Conservation (phyloP, 805 yeast genomes). For the Blastobotrys mokoenaii region DNA sequence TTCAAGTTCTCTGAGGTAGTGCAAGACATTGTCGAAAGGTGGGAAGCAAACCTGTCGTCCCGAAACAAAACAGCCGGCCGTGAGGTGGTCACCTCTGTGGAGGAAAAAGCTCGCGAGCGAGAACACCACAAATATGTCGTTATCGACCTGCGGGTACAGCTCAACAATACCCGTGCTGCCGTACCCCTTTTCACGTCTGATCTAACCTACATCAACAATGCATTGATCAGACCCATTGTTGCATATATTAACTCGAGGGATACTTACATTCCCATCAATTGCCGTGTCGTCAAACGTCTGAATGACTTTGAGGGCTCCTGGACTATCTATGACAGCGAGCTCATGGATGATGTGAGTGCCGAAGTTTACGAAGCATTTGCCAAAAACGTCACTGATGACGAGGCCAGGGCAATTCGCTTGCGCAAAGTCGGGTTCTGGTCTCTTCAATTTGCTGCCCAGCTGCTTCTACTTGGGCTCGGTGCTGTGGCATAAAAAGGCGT, state of each 20-base stretch:
- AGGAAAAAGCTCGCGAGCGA: conserved; percentile 20
- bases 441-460: conserved; percentile 71
- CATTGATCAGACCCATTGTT: conserved; percentile 87
- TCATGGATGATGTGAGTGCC: conserved; percentile 85
- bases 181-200: conserved; percentile 86
- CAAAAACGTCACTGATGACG: conserved; percentile 81
- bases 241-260: conserved; percentile 88
- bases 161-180: conserved; percentile 80
- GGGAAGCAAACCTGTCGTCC: conserved; percentile 27
- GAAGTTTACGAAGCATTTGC: conserved; percentile 90
- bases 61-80: conserved; percentile 12
- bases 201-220: conserved; percentile 83
- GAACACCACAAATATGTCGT: conserved; percentile 50
- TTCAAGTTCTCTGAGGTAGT: conserved; percentile 32
- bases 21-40: conserved; percentile 33
- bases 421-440: conserved; percentile 91
- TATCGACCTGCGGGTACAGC: conserved; percentile 67
- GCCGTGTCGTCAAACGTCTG: conserved; percentile 69
- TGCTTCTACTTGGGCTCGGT: conserved; percentile 75
- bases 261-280: conserved; percentile 80
- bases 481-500: conserved; percentile 41
- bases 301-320: conserved; percentile 91
- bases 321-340: conserved; percentile 85
- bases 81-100: conserved; percentile 25
- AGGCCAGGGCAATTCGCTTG: conserved; percentile 60